These are phyloP conservation scores for Nigrospora sphaerica DNA, from an alignment of 2,329 filamentous ascomycete genomes.

Conservation along the genomic window DNA sequence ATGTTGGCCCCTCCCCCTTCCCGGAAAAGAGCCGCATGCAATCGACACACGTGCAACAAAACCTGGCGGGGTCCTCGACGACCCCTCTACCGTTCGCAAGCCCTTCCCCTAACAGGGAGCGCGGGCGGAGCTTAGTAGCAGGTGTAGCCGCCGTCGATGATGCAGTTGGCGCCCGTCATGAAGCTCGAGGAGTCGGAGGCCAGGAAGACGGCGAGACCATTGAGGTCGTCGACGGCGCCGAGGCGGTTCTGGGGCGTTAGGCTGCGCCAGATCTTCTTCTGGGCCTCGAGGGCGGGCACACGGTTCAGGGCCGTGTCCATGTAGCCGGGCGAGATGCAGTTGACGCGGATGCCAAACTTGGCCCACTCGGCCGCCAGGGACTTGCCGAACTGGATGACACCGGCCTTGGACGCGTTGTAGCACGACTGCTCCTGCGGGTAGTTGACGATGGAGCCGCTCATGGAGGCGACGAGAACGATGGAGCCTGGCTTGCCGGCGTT, in stretches of 20 bases:
- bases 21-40: too few relatives aligned
- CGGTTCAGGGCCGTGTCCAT: slow-evolving; percentile 81
- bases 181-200: slow-evolving; percentile 65
- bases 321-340: slow-evolving; percentile 79
- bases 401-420: slow-evolving; percentile 81
- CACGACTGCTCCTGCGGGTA: slow-evolving; percentile 77
- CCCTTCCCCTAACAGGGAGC: neutral
- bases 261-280: slow-evolving; percentile 75
- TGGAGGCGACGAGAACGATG: slow-evolving; percentile 71
- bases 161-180: slow-evolving; percentile 71
- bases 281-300: slow-evolving; percentile 67
- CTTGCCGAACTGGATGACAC: slow-evolving; percentile 70
- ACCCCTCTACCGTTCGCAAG: too few relatives aligned
- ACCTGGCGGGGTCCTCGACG: too few relatives aligned
- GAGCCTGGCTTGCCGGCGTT: slow-evolving; percentile 61
- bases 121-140: slow-evolving; percentile 38
- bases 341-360: slow-evolving; percentile 72
- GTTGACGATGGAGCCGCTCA: slow-evolving; percentile 81
- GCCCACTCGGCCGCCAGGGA: slow-evolving; percentile 81
- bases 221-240: slow-evolving; percentile 68
- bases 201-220: slow-evolving; percentile 70
- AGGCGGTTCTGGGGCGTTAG: slow-evolving; percentile 68
- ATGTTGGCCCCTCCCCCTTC: too few relatives aligned
- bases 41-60: too few relatives aligned
- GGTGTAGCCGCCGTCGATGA: slow-evolving; percentile 66